These are phyloP conservation scores for Chlorella sp. DNA, from an alignment of 139 green algal species.

Conservation along the genomic window DNA sequence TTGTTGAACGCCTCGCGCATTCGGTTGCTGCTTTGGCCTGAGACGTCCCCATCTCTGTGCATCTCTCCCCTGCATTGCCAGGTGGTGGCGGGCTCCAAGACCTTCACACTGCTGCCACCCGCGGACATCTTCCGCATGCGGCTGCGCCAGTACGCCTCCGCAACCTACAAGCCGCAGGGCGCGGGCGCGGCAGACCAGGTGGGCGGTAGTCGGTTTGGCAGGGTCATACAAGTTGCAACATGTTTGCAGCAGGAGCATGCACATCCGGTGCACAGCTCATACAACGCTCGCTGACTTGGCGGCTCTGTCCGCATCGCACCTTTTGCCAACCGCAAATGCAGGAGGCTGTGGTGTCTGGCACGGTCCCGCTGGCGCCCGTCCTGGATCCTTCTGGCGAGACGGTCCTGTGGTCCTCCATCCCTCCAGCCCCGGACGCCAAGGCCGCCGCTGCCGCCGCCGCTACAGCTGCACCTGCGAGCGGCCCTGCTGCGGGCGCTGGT, in stretches of 20 bases:
- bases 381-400: not conserved
- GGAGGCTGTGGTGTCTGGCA: not conserved
- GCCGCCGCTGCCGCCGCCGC: not conserved
- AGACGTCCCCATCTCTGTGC: no score
- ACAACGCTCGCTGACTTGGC: no score
- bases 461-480: no score
- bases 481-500: no score
- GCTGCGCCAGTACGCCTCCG: conserved; percentile 46
- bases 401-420: conserved; percentile 1
- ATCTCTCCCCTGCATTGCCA: conserved; percentile 32
- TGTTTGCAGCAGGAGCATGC: no score
- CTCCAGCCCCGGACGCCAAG: not conserved
- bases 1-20: no score
- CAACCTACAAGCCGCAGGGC: not conserved
- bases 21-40: no score
- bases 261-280: no score
- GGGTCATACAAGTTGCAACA: no score
- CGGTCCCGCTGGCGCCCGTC: not conserved
- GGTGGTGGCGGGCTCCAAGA: conserved; percentile 81
- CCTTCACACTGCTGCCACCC: conserved; percentile 86
- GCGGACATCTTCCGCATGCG: conserved; percentile 74
- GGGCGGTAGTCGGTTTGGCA: not conserved
- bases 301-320: no score
- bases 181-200: not conserved
- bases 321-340: no score